Percentiles rank a stretch among this genome's conserved stretches.
phyloP scores from a whole-genome alignment of 139 green algal genomes.

The Gonium pectorale region DNA sequence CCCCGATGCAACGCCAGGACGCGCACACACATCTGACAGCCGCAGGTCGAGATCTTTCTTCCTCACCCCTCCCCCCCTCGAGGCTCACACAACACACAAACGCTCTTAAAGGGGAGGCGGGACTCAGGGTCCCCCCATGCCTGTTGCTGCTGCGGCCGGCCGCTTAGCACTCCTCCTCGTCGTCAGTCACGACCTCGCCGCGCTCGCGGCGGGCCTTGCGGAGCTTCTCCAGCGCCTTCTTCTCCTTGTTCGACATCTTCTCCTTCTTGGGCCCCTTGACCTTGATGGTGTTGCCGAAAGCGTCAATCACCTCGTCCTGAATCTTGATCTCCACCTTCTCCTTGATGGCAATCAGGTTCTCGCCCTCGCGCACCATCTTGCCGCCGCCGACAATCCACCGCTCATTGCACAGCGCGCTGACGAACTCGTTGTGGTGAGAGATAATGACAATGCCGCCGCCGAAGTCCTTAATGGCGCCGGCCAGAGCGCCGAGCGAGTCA shows the following conservation, averaged over 20 bases:
- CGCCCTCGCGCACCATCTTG: constrained; percentile 64
- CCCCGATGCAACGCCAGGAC: too few species aligned
- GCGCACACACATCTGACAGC: too few species aligned
- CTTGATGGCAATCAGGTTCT: constrained; percentile 48
- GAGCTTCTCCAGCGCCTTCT: constrained; percentile 81
- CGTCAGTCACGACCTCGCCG: constrained; percentile 84
- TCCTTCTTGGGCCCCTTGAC: constrained; percentile 87
- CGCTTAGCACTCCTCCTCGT: constrained; percentile 68
- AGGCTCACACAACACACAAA: too few species aligned
- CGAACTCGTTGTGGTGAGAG: constrained; percentile 88
- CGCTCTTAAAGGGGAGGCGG: too few species aligned
- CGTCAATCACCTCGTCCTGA: constrained; percentile 87
- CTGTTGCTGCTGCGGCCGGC: too few species aligned
- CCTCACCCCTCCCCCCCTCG: too few species aligned
- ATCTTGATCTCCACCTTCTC: constrained; percentile 87
- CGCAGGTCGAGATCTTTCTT: too few species aligned
- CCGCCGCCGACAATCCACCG: constrained; percentile 89
- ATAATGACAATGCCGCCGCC: constrained; percentile 91
- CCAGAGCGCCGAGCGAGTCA: constrained; percentile 88
- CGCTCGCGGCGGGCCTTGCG: constrained; percentile 74
- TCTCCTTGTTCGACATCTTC: constrained; percentile 92
- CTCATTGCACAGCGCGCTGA: constrained; percentile 81
- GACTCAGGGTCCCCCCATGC: too few species aligned
- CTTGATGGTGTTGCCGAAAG: constrained; percentile 92
- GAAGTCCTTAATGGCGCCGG: constrained; percentile 83